Percentiles rank a stretch among this genome's conserved stretches.
These are phyloP conservation scores for Malus hybrid DNA, from an alignment of 331 rosid species.

Conservation along the genomic window DNA sequence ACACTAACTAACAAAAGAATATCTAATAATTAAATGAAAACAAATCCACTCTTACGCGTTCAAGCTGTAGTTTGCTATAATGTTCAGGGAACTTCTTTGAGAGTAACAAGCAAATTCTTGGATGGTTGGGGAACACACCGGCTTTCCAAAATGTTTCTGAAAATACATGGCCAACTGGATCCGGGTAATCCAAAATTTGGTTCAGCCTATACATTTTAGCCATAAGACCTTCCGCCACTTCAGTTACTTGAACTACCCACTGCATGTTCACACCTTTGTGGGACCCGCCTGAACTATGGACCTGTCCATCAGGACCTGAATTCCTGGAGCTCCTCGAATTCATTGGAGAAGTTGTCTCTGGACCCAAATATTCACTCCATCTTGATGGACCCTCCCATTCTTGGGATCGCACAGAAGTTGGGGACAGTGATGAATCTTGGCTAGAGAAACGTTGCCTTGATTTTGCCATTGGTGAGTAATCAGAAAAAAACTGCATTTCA, in stretches of 20 bases:
- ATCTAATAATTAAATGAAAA: constrained; percentile 6
- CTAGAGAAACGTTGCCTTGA: constrained; percentile 47
- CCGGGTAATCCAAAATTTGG: constrained; percentile 95
- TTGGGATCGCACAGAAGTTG: constrained; percentile 59
- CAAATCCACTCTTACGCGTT: constrained; percentile 69
- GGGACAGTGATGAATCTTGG: constrained; percentile 75
- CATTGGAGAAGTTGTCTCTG: constrained; percentile 57
- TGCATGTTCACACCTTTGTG: constrained; percentile 81
- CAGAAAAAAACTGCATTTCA: constrained; percentile 35
- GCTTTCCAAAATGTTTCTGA: constrained; percentile 94
- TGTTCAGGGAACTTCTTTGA: constrained; percentile 98
- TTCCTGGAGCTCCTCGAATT: constrained; percentile 57
- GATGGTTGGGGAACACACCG: constrained; percentile 79
- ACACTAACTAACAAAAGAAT: constrained; percentile 22
- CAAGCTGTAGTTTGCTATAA: constrained; percentile 87
- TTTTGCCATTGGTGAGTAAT: constrained; percentile 53
- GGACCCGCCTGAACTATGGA: constrained; percentile 47
- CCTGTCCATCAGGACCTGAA: constrained; percentile 53
- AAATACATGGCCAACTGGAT: constrained; percentile 67
- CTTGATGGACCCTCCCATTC: constrained; percentile 85
- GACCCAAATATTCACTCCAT: constrained; percentile 88
- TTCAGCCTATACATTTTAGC: constrained; percentile 93
- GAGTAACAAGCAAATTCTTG: constrained; percentile 71
- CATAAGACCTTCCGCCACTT: constrained; percentile 96
- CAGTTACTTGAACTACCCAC: constrained; percentile 84